Conservation (phyloP, 148 eudicot species). For the Rhododendron kiyosumense region DNA sequence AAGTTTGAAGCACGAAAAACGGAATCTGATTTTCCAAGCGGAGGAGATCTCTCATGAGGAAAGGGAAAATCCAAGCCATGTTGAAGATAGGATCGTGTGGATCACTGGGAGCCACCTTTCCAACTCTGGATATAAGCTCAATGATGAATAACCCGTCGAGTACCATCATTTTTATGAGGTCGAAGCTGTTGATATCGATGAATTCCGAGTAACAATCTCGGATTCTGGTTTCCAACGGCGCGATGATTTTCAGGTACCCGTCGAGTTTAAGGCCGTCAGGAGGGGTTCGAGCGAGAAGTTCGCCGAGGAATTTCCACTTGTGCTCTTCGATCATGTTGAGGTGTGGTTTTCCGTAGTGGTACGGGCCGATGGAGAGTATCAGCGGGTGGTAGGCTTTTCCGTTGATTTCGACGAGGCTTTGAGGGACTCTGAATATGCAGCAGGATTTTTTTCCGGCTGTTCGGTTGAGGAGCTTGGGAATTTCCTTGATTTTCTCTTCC, state of each 20-base stretch:
- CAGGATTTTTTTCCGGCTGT: not conserved
- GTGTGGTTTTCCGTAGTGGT: not conserved
- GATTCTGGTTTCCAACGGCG: not conserved
- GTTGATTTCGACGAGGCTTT: not conserved
- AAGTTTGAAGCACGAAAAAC: not conserved
- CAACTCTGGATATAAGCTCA: not conserved
- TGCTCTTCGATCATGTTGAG: slow-evolving; percentile 3
- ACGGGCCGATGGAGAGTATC: not conserved
- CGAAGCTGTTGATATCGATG: not conserved
- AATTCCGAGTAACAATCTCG: not conserved
- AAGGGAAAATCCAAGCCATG: not conserved
- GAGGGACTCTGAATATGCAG: slow-evolving; percentile 3
- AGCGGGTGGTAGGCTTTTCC: not conserved
- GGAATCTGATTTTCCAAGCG: slow-evolving; percentile 3
- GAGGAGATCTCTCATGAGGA: not conserved
- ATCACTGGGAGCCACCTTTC: not conserved
- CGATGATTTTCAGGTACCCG: not conserved
- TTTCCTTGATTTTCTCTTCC: not conserved
- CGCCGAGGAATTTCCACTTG: not conserved
- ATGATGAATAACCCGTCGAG: slow-evolving; percentile 2
- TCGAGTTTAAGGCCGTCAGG: not conserved
- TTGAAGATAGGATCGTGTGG: not conserved
- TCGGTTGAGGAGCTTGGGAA: not conserved
- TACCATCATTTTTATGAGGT: not conserved
- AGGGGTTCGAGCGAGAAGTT: not conserved